These are phyloP conservation scores for Vitis amurensis DNA, from an alignment of 164 flowering plant species.

Conservation along the genomic window DNA sequence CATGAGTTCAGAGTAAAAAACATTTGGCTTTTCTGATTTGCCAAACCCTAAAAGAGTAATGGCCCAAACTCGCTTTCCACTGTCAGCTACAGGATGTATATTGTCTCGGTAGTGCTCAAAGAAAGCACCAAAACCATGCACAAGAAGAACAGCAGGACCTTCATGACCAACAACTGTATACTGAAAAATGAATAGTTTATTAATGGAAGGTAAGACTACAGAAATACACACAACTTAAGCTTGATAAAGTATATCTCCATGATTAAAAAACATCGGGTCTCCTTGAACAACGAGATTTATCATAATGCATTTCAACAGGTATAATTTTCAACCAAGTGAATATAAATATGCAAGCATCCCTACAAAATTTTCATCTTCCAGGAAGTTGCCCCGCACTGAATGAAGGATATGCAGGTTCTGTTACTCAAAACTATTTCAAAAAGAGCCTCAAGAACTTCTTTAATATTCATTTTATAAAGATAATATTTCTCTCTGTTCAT, in stretches of 20 bases:
- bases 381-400: no score
- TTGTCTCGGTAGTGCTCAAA: constrained; percentile 87
- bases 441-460: no score
- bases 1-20: constrained; percentile 72
- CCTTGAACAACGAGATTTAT: neutral
- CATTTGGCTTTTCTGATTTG: constrained; percentile 85
- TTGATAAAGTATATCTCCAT: neutral
- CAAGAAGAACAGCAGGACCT: constrained; percentile 84
- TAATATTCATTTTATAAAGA: no score
- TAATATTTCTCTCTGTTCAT: no score
- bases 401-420: no score
- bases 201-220: constrained; percentile 4
- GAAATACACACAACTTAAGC: neutral
- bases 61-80: constrained; percentile 78
- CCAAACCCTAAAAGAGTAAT: constrained; percentile 83
- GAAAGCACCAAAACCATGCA: constrained; percentile 95
- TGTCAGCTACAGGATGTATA: constrained; percentile 42
- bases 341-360: no score
- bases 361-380: no score
- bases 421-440: no score
- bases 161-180: constrained; percentile 69
- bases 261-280: neutral
- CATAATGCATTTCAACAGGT: neutral
- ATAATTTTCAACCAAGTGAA: neutral
- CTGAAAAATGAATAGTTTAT: constrained; percentile 34